phyloP scores from a whole-genome alignment of 495 filamentous ascomycete species.

The Amorphotheca resinae region DNA sequence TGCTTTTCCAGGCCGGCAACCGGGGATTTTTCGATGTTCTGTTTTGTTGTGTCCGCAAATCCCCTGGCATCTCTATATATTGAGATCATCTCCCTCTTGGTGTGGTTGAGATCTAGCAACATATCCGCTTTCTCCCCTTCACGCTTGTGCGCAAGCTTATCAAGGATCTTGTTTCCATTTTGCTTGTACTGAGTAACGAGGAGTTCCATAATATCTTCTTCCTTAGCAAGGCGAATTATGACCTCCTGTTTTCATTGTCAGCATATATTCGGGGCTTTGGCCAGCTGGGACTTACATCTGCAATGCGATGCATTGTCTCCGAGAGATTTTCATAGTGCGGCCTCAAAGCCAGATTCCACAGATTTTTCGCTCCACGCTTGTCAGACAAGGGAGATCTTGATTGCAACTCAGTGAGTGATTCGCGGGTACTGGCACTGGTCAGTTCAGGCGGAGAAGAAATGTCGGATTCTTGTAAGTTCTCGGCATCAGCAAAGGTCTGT shows the following conservation, averaged over 20 bases:
- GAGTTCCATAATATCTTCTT: slow-evolving; percentile 16
- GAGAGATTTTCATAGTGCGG: slow-evolving; percentile 11
- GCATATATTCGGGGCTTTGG: background rate
- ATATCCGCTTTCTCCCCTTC: slow-evolving; percentile 3
- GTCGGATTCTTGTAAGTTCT: no score
- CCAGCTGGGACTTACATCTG: slow-evolving; percentile 9
- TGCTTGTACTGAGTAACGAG: slow-evolving; percentile 15
- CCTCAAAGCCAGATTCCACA: slow-evolving; percentile 17
- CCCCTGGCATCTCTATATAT: slow-evolving; percentile 7
- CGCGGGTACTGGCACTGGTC: slow-evolving; percentile 3
- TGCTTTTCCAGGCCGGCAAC: slow-evolving; percentile 6
- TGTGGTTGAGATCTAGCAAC: background rate
- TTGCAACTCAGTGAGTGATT: background rate
- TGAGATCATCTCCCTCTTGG: slow-evolving; percentile 6
- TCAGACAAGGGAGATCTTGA: slow-evolving; percentile 5
- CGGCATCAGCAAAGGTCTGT: background rate
- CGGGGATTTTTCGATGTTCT: slow-evolving; percentile 1
- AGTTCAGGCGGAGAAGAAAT: slow-evolving; percentile 1
- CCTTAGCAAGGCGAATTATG: slow-evolving; percentile 12
- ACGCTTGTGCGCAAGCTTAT: slow-evolving; percentile 2
- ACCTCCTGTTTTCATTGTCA: slow-evolving; percentile 9
- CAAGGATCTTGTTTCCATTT: slow-evolving; percentile 11
- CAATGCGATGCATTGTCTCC: slow-evolving; percentile 11
- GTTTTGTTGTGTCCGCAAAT: background rate
- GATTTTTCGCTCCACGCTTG: slow-evolving; percentile 8